Evolutionary conservation across 306 rosid genomes (phyloP), one percentile per base, ranked within the genome.

Genomic region (Quercus glauca): DNA sequence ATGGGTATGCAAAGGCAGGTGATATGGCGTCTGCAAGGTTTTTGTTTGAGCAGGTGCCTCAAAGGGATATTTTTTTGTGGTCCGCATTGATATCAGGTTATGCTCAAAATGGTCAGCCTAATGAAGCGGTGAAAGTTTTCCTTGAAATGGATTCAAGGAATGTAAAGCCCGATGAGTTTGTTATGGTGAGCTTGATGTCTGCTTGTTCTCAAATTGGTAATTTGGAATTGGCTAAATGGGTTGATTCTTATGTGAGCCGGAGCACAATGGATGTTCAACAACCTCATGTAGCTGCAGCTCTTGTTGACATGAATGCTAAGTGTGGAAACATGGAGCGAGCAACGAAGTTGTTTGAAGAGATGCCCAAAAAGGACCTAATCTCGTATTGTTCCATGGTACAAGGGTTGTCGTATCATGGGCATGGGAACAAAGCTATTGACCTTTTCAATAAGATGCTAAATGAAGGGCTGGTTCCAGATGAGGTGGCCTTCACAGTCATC

Each of bases 271-370:
- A 89, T 81, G 60, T 87, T 83, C 73, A 26, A 55, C 87, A 79
- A 71, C 79, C 87, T 52, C 96, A 88, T 75, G 88, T 93, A 57
- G 69, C 67, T 35, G 83, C 92, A 7, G 91, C 97, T 67, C 92
- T 93, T 63, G 76, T 88, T 49, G 96, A 93, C 82, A 91, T 93
- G 97, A 91, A 89, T 89, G 96, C 92, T 0, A 93, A 93, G 82
- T 88, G 92, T 21, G 96, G 97, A 56, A 93, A 93, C 86, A 82
- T 93, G 82, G 91, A 88, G 41, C 82, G 92, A 82, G 92, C 94
- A 3, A 65, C 73, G 25, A 63, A 70, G 55, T 80, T 89, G 84
- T 91, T 93, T 64, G 81, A 78, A 37, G 85, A 75, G 57, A 88
- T 78, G 87, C 86, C 88, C 53, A 78, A 76, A 19, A 85, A 73